Conservation (phyloP, 805 yeast genomes). For the Candida pini region DNA sequence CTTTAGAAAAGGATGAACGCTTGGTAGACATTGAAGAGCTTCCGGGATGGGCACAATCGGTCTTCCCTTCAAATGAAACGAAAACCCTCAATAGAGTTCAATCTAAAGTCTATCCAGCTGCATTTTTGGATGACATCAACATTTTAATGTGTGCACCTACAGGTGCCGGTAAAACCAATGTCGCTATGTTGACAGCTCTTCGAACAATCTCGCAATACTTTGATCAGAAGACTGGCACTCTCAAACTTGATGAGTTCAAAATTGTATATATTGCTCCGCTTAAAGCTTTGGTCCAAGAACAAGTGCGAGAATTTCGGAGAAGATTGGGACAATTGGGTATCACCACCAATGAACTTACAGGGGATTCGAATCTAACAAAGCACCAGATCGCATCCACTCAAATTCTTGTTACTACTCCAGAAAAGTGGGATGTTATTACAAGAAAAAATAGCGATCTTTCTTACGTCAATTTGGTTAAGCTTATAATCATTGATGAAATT, state of each 20-base stretch:
- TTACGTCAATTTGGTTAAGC: constrained; percentile 56
- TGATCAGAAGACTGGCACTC: constrained; percentile 40
- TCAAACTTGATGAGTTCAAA: constrained; percentile 55
- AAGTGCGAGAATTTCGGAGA: constrained; percentile 77
- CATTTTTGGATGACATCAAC: constrained; percentile 66
- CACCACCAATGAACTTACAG: constrained; percentile 80
- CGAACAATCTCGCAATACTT: constrained; percentile 52
- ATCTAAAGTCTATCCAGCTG: constrained; percentile 74
- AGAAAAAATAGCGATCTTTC: constrained; percentile 69
- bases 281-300: constrained; percentile 94
- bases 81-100: constrained; percentile 73
- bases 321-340: constrained; percentile 61
- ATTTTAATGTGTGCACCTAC: constrained; percentile 93
- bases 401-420: constrained; percentile 88
- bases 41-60: constrained; percentile 79
- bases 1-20: constrained; percentile 28
- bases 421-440: constrained; percentile 95
- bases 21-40: constrained; percentile 54
- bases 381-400: constrained; percentile 76
- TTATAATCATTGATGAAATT: constrained; percentile 85
- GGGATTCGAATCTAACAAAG: constrained; percentile 75
- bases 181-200: constrained; percentile 82
- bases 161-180: constrained; percentile 98
- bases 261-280: constrained; percentile 89
- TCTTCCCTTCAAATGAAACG: constrained; percentile 67